Evolutionary conservation across 305 asterid species (phyloP).

Genomic region (Solanum aculeatissimum): DNA sequence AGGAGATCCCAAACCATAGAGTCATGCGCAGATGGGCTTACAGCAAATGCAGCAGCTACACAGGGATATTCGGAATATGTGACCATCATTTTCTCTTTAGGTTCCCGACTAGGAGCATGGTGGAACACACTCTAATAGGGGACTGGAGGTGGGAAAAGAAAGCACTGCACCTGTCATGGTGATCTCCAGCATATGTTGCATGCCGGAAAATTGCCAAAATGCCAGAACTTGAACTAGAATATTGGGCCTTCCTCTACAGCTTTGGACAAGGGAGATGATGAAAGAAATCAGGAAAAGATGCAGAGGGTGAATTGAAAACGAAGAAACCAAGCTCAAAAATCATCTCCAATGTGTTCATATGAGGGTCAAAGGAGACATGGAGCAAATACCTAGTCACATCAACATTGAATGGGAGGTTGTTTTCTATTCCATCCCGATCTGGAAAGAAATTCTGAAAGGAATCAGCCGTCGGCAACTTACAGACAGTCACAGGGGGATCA

Average conservation of each 20-base stretch:
- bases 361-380: not conserved
- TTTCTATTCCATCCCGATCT: not conserved
- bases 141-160: not conserved
- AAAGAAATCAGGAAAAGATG: not conserved
- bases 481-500: not conserved
- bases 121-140: not conserved
- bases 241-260: not conserved
- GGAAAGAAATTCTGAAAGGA: not conserved
- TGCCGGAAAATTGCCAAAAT: not conserved
- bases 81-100: not conserved
- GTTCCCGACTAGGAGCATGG: not conserved
- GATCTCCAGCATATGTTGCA: not conserved
- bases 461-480: not conserved
- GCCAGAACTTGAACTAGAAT: not conserved
- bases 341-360: not conserved
- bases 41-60: not conserved
- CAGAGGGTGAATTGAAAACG: not conserved
- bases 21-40: not conserved
- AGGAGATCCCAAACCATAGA: not conserved
- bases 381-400: not conserved
- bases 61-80: not conserved
- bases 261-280: not conserved
- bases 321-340: not conserved
- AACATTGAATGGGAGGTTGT: not conserved
- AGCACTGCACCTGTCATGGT: not conserved